phyloP scores from a whole-genome alignment of 208 protist species.

The Acanthamoeba royreba region DNA sequence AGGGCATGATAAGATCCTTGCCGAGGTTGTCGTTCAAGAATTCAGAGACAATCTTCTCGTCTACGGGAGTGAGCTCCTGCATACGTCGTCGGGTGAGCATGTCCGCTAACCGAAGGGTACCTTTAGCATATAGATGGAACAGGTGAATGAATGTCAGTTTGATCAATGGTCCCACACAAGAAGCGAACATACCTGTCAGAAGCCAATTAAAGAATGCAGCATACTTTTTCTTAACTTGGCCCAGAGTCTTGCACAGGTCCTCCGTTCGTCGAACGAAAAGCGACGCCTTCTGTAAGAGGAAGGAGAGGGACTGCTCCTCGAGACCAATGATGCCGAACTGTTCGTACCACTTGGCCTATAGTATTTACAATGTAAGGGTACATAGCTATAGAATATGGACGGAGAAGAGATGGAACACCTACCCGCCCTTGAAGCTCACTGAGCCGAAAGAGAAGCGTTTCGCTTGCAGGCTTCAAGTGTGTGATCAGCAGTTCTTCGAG shows the following conservation, averaged over 20 bases:
- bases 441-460: neutral
- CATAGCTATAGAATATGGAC: neutral
- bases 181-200: neutral
- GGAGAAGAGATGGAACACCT: too few species aligned
- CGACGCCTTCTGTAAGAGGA: neutral
- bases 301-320: neutral
- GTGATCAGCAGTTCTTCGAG: neutral
- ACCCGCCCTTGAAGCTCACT: slow-evolving; percentile 1
- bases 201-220: slow-evolving; percentile 26
- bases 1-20: neutral
- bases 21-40: neutral
- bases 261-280: neutral
- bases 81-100: neutral
- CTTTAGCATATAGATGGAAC: too few species aligned
- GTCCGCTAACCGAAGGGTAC: neutral
- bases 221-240: neutral
- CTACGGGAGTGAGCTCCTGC: neutral
- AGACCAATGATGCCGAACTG: neutral
- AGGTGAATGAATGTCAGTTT: too few species aligned
- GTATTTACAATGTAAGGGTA: too few species aligned
- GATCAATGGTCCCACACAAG: too few species aligned
- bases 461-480: neutral
- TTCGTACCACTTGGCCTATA: slow-evolving; percentile 27
- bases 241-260: neutral
- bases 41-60: neutral